Conservation (phyloP, 192 early-diverging fungal species). For the Pilaira anomala region DNA sequence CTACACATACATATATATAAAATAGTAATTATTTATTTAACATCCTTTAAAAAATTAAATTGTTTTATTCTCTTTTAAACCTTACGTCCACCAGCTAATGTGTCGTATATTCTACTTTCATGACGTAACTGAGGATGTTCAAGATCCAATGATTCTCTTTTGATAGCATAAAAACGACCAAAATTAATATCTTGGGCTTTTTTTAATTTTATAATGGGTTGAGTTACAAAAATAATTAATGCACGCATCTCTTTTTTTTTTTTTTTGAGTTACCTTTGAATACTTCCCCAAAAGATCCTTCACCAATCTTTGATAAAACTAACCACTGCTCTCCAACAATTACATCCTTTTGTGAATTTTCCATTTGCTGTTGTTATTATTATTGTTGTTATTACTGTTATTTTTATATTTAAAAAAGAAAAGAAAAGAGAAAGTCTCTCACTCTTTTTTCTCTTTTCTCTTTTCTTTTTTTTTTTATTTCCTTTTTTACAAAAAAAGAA, state of each 20-base stretch:
- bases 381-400: neutral
- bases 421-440: no score
- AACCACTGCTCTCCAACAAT: constrained; percentile 53
- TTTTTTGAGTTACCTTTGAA: constrained; percentile 44
- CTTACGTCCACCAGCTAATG: constrained; percentile 47
- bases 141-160: constrained; percentile 42
- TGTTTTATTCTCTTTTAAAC: no score
- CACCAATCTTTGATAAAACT: constrained; percentile 53
- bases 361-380: neutral
- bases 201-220: neutral
- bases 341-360: constrained; percentile 8
- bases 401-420: no score
- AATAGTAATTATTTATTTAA: neutral
- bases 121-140: constrained; percentile 46
- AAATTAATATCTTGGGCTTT: constrained; percentile 46
- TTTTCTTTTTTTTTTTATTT: neutral
- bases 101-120: constrained; percentile 45
- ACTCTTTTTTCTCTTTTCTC: neutral
- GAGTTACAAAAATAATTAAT: neutral
- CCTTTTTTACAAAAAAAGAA: no score
- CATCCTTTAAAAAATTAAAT: neutral
- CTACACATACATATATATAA: constrained; percentile 19
- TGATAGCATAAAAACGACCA: constrained; percentile 48
- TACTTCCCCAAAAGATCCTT: constrained; percentile 59
- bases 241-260: no score